Evolutionary conservation across 2,329 filamentous ascomycete species (phyloP).

Genomic region (Conoideocrella luteorostrata): DNA sequence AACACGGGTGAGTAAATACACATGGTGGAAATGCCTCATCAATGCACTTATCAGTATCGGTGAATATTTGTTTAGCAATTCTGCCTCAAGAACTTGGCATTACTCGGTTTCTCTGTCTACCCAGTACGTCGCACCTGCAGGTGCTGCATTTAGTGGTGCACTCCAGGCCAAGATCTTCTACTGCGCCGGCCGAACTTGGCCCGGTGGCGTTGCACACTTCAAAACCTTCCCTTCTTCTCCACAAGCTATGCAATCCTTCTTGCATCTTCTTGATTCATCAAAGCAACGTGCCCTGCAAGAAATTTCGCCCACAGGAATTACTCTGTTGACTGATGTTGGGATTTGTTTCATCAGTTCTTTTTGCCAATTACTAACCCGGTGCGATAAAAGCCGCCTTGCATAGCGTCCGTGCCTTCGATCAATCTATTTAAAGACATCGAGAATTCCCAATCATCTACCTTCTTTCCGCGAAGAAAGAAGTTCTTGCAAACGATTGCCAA

Average conservation of each 20-base stretch:
- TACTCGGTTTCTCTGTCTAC: no score
- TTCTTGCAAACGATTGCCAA: conserved; percentile 18
- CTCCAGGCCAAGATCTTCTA: conserved; percentile 4
- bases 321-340: no score
- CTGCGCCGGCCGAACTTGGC: conserved; percentile 13
- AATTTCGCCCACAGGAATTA: no score
- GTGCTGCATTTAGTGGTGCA: neutral
- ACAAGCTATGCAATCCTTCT: neutral
- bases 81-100: no score
- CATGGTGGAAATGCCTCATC: no score
- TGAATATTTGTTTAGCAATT: no score
- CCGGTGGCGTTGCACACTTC: conserved; percentile 12
- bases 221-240: conserved; percentile 6
- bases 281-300: no score
- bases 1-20: conserved; percentile 5
- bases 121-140: conserved; percentile 1
- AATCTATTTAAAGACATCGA: neutral
- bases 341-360: no score
- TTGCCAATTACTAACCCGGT: conserved; percentile 4
- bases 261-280: no score
- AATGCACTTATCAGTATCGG: no score
- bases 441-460: conserved; percentile 8
- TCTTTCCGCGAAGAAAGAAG: conserved; percentile 17
- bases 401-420: neutral
- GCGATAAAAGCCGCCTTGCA: neutral